Evolutionary conservation across 768 basidiomycete species (phyloP), one percentile per base, ranked within the genome.

Genomic region (Chalciporus sphaerocephalus): DNA sequence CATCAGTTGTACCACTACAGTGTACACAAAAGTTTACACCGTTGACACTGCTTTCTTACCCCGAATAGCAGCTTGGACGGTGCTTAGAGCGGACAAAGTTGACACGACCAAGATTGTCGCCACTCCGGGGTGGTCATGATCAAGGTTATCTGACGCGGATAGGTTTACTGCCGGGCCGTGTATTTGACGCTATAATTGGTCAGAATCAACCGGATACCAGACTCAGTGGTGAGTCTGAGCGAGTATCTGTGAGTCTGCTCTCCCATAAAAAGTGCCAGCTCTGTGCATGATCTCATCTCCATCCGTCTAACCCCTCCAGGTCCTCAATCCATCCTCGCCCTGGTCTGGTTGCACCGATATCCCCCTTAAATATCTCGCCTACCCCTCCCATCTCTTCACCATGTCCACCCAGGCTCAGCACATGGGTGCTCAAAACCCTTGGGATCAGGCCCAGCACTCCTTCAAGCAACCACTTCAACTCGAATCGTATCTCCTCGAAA

Each of bases 361-460:
- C 38, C 28, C 15, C 23, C 16, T 15, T 20, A 22, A 10, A 11
- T 16, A 12, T n/a, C 11, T 13, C 35, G 13, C 27, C 33, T 17
- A 17, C 32, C 40, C 23, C 37, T 32, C 16, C 25, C 27, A 28
- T 21, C 21, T 9, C 12, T 25, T 24, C 4, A 35, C n/a, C 38
- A 67, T 67, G 63, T 55, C 65, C 7, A 51, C 52, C 0, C 54
- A 57, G 33, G 45, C 57, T 0, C 62, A 56, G 3, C 37, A 38
- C 18, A 39, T 47, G 34, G 46, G 25, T 0, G 34, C 25, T 10
- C 48, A 53, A 18, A 41, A 39, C 33, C 13, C 45, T 6, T 65
- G 64, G 65, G 48, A 54, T 32, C 52, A 53, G 2, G 20, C 38
- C 0, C 53, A 52, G 9, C 57, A 48, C 41, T 2, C 47, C 2